Percentiles rank a stretch among this genome's conserved stretches.
Evolutionary conservation across 805 yeast species (phyloP).

Genomic region (Saturnispora mendoncae): DNA sequence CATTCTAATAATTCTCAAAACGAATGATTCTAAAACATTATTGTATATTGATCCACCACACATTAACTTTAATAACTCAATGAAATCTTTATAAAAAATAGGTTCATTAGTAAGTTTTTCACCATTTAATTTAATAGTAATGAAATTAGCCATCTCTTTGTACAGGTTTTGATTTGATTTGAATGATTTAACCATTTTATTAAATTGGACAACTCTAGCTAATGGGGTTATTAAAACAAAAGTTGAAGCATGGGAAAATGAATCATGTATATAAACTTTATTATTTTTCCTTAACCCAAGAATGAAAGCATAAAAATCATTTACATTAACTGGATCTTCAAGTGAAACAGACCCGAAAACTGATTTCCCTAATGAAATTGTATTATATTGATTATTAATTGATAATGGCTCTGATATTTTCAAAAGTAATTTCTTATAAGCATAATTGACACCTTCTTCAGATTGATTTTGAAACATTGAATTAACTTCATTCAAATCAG

Average conservation of each 20-base stretch:
- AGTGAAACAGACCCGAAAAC: conserved; percentile 19
- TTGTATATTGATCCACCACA: conserved; percentile 45
- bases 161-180: conserved; percentile 23
- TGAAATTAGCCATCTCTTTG: conserved; percentile 20
- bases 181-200: conserved; percentile 24
- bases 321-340: conserved; percentile 17
- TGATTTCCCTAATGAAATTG: conserved; percentile 22
- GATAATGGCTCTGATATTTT: conserved; percentile 15
- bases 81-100: conserved; percentile 28
- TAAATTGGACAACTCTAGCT: conserved; percentile 28
- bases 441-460: conserved; percentile 17
- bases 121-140: conserved; percentile 13
- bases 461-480: conserved; percentile 18
- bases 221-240: conserved; percentile 39
- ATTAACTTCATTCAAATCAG: conserved; percentile 27
- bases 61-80: conserved; percentile 44
- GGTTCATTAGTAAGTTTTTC: conserved; percentile 17
- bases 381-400: conserved; percentile 24
- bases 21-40: conserved; percentile 40
- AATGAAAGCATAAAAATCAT: conserved; percentile 36
- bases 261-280: conserved; percentile 27
- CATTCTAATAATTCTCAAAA: conserved; percentile 33
- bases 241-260: conserved; percentile 25
- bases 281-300: conserved; percentile 42
- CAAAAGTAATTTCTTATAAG: conserved; percentile 22